Percentiles rank a stretch among this genome's conserved stretches.
These are phyloP conservation scores for Aspergillus neoniger DNA, from an alignment of 2,329 filamentous ascomycete species.

Conservation along the genomic window DNA sequence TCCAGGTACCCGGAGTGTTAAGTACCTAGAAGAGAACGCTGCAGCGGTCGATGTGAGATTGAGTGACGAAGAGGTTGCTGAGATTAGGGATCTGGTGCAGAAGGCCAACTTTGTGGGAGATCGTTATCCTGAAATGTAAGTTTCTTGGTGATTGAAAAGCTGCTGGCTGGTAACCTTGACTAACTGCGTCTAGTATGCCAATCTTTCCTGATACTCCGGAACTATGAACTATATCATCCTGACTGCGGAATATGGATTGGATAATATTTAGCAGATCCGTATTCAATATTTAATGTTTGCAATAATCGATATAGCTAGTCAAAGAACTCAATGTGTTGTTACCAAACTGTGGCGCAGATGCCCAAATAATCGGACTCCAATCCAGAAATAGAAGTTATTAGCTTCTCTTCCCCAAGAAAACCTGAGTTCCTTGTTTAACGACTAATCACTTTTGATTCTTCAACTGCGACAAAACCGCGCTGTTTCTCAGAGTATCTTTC, in stretches of 20 bases:
- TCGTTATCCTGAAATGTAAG: neutral
- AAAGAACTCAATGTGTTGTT: too few relatives aligned
- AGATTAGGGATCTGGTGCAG: neutral
- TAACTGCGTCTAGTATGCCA: neutral
- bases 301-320: too few relatives aligned
- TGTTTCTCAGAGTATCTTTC: neutral
- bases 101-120: neutral
- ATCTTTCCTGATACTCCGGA: neutral
- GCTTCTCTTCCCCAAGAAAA: neutral
- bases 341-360: too few relatives aligned
- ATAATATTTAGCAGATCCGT: too few relatives aligned
- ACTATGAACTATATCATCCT: neutral
- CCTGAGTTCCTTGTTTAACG: neutral
- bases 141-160: neutral
- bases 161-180: neutral
- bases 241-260: neutral
- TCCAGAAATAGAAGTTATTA: too few relatives aligned
- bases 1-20: constrained; percentile 3
- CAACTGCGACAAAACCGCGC: neutral
- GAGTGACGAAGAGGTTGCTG: neutral
- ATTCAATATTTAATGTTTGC: too few relatives aligned
- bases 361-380: too few relatives aligned
- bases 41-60: neutral
- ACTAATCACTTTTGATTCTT: neutral
- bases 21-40: constrained; percentile 4